Percentiles rank a stretch among this genome's conserved stretches.
Conservation (phyloP, 495 filamentous ascomycete genomes). For the Xylaria palmicola region DNA sequence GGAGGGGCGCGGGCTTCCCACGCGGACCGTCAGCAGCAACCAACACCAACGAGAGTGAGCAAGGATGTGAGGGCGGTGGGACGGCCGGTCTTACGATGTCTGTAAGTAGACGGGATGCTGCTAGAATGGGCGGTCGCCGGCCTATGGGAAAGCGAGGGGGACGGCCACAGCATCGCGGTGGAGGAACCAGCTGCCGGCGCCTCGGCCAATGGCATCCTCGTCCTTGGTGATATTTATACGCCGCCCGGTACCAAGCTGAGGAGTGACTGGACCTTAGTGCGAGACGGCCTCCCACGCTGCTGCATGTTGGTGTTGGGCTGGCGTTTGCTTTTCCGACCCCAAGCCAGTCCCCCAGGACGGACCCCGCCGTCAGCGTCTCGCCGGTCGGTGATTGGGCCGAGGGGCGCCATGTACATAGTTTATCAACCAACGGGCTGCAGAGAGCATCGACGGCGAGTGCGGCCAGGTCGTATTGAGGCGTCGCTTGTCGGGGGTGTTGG, state of each 20-base stretch:
- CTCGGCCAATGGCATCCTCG: constrained; percentile 1
- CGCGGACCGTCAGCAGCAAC: too few relatives aligned
- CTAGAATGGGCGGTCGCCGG: not conserved
- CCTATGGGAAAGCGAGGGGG: constrained; percentile 12
- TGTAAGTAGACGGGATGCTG: not conserved
- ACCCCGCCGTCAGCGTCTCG: constrained; percentile 12
- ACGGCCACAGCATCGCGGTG: not conserved
- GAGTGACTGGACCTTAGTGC: too few relatives aligned
- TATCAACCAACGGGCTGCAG: constrained; percentile 8
- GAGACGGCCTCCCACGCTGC: too few relatives aligned
- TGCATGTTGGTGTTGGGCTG: constrained; percentile 2
- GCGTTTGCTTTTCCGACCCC: not conserved
- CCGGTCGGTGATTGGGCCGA: not conserved
- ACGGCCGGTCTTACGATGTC: constrained; percentile 7
- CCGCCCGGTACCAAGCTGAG: constrained; percentile 14
- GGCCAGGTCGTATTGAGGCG: constrained; percentile 6
- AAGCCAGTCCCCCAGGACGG: not conserved
- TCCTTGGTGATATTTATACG: not conserved
- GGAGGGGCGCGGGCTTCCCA: too few relatives aligned
- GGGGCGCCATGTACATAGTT: too few relatives aligned
- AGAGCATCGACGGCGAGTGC: constrained; percentile 6
- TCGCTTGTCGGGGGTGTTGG: not conserved
- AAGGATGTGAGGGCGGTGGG: constrained; percentile 7
- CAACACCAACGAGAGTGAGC: too few relatives aligned
- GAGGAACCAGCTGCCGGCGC: not conserved